phyloP scores from a whole-genome alignment of 805 yeast species.

The Yarrowia sp. region DNA sequence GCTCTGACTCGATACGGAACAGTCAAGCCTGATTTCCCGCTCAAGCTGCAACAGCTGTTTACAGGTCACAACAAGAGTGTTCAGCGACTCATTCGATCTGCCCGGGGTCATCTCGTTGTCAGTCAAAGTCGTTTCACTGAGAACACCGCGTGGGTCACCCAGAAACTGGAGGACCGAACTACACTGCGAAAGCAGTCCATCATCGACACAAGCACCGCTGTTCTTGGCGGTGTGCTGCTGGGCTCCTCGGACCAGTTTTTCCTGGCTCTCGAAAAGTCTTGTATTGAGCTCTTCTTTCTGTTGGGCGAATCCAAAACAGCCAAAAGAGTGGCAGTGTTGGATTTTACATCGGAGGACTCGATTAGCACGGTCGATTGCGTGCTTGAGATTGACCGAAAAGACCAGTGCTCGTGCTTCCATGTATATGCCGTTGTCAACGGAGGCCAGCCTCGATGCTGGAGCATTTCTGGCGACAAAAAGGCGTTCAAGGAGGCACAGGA shows the following conservation, averaged over 20 bases:
- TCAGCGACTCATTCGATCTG: constrained; percentile 59
- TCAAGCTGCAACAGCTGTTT: constrained; percentile 39
- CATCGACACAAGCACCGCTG: neutral
- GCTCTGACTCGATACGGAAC: neutral
- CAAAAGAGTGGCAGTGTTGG: neutral
- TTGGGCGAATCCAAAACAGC: constrained; percentile 5
- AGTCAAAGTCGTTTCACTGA: constrained; percentile 62
- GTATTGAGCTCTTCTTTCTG: neutral
- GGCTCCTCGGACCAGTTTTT: constrained; percentile 14
- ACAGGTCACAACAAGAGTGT: constrained; percentile 89
- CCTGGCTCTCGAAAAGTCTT: neutral
- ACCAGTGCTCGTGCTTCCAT: constrained; percentile 7
- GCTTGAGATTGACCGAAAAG: neutral
- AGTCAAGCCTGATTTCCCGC: constrained; percentile 10
- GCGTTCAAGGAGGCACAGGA: neutral
- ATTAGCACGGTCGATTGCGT: neutral
- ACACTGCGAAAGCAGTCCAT: constrained; percentile 16
- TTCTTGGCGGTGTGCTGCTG: neutral
- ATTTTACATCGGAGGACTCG: neutral
- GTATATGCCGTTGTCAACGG: constrained; percentile 7
- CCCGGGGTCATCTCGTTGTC: constrained; percentile 58
- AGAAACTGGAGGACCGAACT: neutral
- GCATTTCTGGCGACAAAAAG: neutral
- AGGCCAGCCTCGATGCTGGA: constrained; percentile 7
- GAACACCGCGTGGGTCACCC: constrained; percentile 52